Evolutionary conservation across 371 early-diverging fungal genomes (phyloP), one percentile per base, ranked within the genome.

Genomic region (Encephalitozoon cuniculi): DNA sequence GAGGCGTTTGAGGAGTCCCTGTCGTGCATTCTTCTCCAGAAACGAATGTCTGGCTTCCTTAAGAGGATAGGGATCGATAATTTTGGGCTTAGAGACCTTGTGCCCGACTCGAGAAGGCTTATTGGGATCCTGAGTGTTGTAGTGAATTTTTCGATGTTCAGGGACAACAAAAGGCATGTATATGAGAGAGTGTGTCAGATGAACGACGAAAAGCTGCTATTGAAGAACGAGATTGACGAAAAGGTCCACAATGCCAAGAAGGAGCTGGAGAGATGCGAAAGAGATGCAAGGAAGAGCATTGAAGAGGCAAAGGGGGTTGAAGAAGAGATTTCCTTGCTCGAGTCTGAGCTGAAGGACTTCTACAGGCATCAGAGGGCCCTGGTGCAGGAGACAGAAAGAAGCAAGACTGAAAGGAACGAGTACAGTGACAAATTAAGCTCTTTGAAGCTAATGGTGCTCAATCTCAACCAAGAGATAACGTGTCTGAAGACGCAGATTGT

Each of bases 401-500:
- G 76, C 8, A 82, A 79, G 49, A 43, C 25, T 6, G 67, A 76
- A 6, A 76, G 71, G 64, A 69, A 66, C 34, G 74, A 73, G 12
- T 23, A 72, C 41, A 68, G 43, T 41, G 82, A 82, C 23, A 78
- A 76, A 46, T 21, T 73, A 25, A 70, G 74, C 40, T 71, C 75
- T 5, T n/a, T 63, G n/a, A 65, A 77, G 51, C 39, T 82, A 46
- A 41, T 82, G 23, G 32, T 64, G 23, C 46, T 77, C 15, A 76
- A 76, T 64, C 23, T 76, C 11, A 76, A 55, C 67, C 63, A 76
- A 49, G 82, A 82, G 23, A 78, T 82, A 40, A 66, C 68, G 18
- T 55, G 67, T 39, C 53, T 82, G 23, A 76, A 71, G 40, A 76
- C 78, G 25, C 79, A 79, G 71, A 59, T 82, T 23, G 79, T 82